Evolutionary conservation across 208 protist genomes (phyloP).

Genomic region (Leishmania lainsoni): DNA sequence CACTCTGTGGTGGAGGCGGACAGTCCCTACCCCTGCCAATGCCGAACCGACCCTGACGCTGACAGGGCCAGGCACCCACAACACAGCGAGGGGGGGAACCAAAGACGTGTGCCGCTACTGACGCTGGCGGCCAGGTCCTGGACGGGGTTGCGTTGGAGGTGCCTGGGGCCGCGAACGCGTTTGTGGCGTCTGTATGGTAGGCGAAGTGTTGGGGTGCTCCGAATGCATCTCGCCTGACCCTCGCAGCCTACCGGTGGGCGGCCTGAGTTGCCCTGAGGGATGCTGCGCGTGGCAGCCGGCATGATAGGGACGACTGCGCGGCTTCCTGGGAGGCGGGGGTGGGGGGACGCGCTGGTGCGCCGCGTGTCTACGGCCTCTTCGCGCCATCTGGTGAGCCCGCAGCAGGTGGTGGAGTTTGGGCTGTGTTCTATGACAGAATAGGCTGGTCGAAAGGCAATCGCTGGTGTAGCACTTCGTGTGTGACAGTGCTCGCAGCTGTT

Average conservation of each 20-base stretch:
- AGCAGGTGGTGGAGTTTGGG: background rate
- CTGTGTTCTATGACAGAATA: too few species aligned
- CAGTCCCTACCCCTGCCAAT: background rate
- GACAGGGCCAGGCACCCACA: background rate
- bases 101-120: background rate
- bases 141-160: background rate
- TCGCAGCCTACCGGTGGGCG: background rate
- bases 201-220: background rate
- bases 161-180: background rate
- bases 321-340: background rate
- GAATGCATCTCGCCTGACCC: background rate
- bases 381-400: background rate
- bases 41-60: background rate
- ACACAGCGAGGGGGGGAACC: background rate
- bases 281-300: background rate
- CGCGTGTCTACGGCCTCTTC: background rate
- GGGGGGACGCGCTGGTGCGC: background rate
- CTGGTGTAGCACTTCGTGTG: background rate
- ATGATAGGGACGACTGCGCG: background rate
- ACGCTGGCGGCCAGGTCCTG: background rate
- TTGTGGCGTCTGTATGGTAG: background rate
- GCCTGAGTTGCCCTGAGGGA: background rate
- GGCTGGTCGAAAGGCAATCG: background rate
- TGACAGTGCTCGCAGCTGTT: background rate
- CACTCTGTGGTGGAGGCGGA: too few species aligned